A percentile compares a stretch with the other conserved stretches of the same genome.
Evolutionary conservation across 805 yeast species (phyloP).

Genomic region (Pachysolen tannophilus): DNA sequence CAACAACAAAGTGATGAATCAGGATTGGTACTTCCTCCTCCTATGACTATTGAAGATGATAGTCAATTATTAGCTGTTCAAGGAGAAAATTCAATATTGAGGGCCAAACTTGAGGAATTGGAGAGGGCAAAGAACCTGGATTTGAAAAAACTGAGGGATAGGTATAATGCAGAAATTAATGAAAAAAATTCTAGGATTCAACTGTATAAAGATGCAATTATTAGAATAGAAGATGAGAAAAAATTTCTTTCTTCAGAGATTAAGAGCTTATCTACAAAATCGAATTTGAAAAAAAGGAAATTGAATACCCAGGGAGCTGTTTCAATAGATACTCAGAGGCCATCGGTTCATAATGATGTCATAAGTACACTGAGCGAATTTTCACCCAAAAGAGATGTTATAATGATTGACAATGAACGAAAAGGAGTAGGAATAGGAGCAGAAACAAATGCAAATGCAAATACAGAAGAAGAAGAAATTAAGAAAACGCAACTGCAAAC

Average conservation of each 20-base stretch:
- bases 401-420: conserved; percentile 2
- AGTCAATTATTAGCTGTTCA: conserved; percentile 41
- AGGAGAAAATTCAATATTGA: conserved; percentile 76
- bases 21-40: no score
- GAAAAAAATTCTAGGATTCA: conserved; percentile 17
- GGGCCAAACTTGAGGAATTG: conserved; percentile 50
- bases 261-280: conserved; percentile 21
- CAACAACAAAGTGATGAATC: no score
- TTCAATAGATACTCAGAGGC: conserved; percentile 9
- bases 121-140: conserved; percentile 29
- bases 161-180: conserved; percentile 13
- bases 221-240: conserved; percentile 44
- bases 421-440: no score
- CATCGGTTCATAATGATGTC: background rate
- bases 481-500: background rate
- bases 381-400: background rate
- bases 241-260: conserved; percentile 45
- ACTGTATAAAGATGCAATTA: conserved; percentile 25
- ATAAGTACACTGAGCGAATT: background rate
- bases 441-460: no score
- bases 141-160: conserved; percentile 27
- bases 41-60: no score
- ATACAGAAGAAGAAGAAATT: background rate
- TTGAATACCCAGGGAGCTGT: no score
- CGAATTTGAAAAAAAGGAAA: conserved; percentile 19